Conservation (phyloP, 2,329 filamentous ascomycete genomes). For the Huntiella savannae region DNA sequence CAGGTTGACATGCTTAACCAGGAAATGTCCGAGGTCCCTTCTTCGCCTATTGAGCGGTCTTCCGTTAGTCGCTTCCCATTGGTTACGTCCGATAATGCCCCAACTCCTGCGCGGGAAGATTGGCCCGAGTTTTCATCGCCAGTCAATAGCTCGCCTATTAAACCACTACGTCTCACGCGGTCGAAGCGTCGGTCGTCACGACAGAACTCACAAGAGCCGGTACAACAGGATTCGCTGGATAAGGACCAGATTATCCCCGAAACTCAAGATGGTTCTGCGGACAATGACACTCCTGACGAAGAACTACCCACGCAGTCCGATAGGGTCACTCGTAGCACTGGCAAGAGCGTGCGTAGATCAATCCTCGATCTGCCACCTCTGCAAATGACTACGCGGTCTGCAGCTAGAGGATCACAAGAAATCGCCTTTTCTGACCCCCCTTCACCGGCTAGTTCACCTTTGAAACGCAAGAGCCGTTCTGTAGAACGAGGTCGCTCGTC, state of each 20-base stretch:
- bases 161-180: constrained; percentile 7
- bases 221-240: background rate
- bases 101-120: constrained; percentile 17
- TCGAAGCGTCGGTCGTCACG: constrained; percentile 4
- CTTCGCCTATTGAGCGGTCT: constrained; percentile 33
- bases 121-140: constrained; percentile 40
- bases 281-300: background rate
- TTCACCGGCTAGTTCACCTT: constrained; percentile 3
- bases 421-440: background rate
- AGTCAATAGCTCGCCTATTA: constrained; percentile 25
- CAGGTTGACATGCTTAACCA: constrained; percentile 20
- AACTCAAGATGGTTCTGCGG: background rate
- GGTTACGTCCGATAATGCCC: constrained; percentile 29
- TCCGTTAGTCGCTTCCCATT: constrained; percentile 29
- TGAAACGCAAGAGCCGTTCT: constrained; percentile 1
- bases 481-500: background rate
- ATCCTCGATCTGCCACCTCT: constrained; percentile 5
- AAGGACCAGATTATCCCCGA: background rate
- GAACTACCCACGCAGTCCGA: background rate
- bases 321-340: background rate
- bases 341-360: background rate
- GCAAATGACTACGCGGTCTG: constrained; percentile 8
- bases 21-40: constrained; percentile 28
- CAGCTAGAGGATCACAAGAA: background rate
- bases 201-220: background rate